A percentile compares a stretch with the other conserved stretches of the same genome.
These are phyloP conservation scores for Rhodotorula sp. DNA, from an alignment of 1,284 basidiomycete species.

Conservation along the genomic window DNA sequence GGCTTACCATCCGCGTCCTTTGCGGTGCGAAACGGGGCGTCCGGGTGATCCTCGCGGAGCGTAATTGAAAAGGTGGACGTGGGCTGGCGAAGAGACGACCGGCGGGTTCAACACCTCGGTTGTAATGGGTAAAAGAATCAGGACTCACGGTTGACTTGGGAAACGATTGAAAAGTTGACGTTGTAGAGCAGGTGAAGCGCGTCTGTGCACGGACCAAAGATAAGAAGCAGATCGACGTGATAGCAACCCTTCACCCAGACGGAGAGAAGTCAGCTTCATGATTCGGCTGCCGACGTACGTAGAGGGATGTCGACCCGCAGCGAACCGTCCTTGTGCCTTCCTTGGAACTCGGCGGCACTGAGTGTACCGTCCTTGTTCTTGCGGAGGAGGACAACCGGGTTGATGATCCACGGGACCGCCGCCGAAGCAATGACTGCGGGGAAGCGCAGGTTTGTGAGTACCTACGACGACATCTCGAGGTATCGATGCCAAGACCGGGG, in stretches of 20 bases:
- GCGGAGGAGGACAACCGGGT: conserved; percentile 60
- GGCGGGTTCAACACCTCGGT: not conserved
- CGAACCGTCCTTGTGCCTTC: conserved; percentile 65
- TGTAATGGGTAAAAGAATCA: too few relatives aligned
- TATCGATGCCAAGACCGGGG: not conserved
- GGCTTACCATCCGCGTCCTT: conserved; percentile 75
- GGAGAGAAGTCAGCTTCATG: too few relatives aligned
- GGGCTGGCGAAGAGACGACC: conserved; percentile 47
- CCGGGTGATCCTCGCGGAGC: conserved; percentile 90
- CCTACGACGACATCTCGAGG: not conserved
- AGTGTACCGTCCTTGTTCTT: conserved; percentile 79
- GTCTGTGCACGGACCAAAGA: conserved; percentile 7
- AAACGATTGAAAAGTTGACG: conserved; percentile 92
- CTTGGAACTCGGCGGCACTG: conserved; percentile 66
- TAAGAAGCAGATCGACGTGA: too few relatives aligned
- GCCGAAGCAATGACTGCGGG: conserved; percentile 70
- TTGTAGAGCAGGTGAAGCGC: conserved; percentile 52
- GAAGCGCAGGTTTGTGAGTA: not conserved
- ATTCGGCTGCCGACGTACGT: conserved; percentile 51
- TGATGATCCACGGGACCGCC: conserved; percentile 78
- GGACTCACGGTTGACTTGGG: conserved; percentile 69
- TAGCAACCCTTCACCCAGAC: too few relatives aligned
- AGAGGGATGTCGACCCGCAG: conserved; percentile 91
- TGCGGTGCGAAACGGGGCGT: conserved; percentile 84
- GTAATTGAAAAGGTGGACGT: conserved; percentile 98